Conservation (phyloP, 116 monocot species). For the Trichopus zeylanicus region DNA sequence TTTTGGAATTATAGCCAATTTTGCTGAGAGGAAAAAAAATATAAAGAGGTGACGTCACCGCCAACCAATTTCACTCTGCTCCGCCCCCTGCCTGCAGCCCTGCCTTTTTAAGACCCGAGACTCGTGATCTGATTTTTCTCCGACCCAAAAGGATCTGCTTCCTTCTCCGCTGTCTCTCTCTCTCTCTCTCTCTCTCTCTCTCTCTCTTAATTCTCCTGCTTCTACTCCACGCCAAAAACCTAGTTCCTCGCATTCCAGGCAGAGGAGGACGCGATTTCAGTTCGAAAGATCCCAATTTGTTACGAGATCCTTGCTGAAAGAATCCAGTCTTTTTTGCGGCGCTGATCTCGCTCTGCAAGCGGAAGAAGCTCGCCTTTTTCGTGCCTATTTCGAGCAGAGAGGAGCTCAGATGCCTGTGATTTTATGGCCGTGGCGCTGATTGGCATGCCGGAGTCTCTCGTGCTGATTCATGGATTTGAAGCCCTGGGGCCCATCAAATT, state of each 20-base stretch:
- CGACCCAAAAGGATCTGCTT: not conserved
- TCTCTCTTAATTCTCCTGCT: not conserved
- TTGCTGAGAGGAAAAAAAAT: not conserved
- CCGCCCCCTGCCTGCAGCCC: not conserved
- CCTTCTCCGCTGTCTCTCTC: not conserved
- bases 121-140: not conserved
- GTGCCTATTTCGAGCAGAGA: not conserved
- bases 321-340: not conserved
- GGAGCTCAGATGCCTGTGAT: slow-evolving; percentile 7
- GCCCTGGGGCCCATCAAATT: slow-evolving; percentile 18
- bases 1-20: too few relatives aligned
- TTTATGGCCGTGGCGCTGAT: slow-evolving; percentile 43
- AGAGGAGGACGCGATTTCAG: not conserved
- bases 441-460: slow-evolving; percentile 3
- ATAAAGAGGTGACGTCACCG: not conserved
- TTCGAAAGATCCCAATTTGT: not conserved
- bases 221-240: not conserved
- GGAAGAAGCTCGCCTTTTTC: not conserved
- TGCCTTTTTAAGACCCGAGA: not conserved
- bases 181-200: not conserved
- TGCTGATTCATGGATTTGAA: slow-evolving; percentile 42
- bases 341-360: not conserved
- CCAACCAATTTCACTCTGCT: not conserved
- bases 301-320: too few relatives aligned
- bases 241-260: not conserved